Base-by-base conservation (phyloP, 441 rosid species). In the Eruca vesicaria region DNA sequence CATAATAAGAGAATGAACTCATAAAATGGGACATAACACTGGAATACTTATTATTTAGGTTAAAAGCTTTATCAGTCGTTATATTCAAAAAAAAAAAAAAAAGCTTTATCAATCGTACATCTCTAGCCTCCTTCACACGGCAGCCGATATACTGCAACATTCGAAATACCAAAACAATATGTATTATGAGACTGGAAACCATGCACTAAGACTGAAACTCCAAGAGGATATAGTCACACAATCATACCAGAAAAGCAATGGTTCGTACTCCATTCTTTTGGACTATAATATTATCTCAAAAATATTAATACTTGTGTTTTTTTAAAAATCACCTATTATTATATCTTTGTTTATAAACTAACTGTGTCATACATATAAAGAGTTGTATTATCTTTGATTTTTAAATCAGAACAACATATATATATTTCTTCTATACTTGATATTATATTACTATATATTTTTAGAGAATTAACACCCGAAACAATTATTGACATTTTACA, bases 121-220 rank as follows among this genome's bases (percentile, higher is more conserved):
- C 58, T 28, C 16, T 35, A 1, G 14, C 76, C 77, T 71, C 64
- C 55, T 71, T 38, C 56, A 77, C 68, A 71, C 80, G 68, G 41
- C 56, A 71, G 18, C 14, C 56, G 72, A 64, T 64, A 76, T 43
- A 45, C 80, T 77, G 67, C 72, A 71, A 48, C 63, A 70, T 63
- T 64, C 18, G 12, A 31, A 63, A 48, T 70, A 76, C 60, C 55
- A 75, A 52, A 52, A 28, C 55, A 14, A 36, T 23, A 23, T 75
- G 14, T 23, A 6, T 26, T 45, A 68, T 35, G 16, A 59, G 56
- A 48, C 23, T 68, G 12, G 36, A 15, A 20, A n/a, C 19, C 10
- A 48, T 48, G 18, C 19, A 73, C 16, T 20, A 32, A 41, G 61
- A 19, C 56, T 16, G 11, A 50, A 50, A 50, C 11, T 50, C 11